Conservation (phyloP, 352 stramenopile species). For the Elongisporangium anandrum region DNA sequence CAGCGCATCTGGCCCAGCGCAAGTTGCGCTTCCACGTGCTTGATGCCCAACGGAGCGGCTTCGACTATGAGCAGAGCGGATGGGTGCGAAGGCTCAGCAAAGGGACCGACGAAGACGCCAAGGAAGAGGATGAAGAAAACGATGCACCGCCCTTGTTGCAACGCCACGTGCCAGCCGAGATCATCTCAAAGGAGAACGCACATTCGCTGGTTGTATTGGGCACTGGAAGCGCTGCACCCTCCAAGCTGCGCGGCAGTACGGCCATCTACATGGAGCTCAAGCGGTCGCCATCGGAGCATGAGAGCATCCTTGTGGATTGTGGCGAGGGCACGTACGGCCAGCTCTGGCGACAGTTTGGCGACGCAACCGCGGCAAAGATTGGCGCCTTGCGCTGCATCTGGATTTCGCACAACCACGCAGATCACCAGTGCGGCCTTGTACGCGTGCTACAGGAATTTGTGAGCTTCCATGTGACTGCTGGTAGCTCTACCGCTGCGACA, state of each 20-base stretch:
- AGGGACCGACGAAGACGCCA: slow-evolving; percentile 4
- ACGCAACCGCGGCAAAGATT: slow-evolving; percentile 31
- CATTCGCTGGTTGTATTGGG: slow-evolving; percentile 90
- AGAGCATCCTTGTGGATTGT: slow-evolving; percentile 90
- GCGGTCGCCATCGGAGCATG: slow-evolving; percentile 4
- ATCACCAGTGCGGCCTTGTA: slow-evolving; percentile 96
- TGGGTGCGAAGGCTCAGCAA: slow-evolving; percentile 17
- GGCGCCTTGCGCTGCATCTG: slow-evolving; percentile 87
- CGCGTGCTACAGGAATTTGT: slow-evolving; percentile 78
- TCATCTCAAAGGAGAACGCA: neutral
- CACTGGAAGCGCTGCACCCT: slow-evolving; percentile 94
- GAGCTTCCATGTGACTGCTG: slow-evolving; percentile 11
- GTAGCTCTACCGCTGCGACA: neutral
- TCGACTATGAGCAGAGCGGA: slow-evolving; percentile 37
- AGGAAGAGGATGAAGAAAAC: slow-evolving; percentile 11
- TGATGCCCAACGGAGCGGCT: slow-evolving; percentile 10
- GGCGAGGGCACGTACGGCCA: slow-evolving; percentile 95
- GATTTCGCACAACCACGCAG: slow-evolving; percentile 96
- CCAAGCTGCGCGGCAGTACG: slow-evolving; percentile 95
- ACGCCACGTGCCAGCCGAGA: neutral
- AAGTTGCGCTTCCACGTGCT: slow-evolving; percentile 37
- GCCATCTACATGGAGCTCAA: slow-evolving; percentile 87
- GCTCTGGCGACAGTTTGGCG: slow-evolving; percentile 64
- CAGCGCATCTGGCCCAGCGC: slow-evolving; percentile 46
- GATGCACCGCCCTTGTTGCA: neutral